These are phyloP conservation scores for Ophiocordyceps australis DNA, from an alignment of 2,329 filamentous ascomycete genomes.

Conservation along the genomic window DNA sequence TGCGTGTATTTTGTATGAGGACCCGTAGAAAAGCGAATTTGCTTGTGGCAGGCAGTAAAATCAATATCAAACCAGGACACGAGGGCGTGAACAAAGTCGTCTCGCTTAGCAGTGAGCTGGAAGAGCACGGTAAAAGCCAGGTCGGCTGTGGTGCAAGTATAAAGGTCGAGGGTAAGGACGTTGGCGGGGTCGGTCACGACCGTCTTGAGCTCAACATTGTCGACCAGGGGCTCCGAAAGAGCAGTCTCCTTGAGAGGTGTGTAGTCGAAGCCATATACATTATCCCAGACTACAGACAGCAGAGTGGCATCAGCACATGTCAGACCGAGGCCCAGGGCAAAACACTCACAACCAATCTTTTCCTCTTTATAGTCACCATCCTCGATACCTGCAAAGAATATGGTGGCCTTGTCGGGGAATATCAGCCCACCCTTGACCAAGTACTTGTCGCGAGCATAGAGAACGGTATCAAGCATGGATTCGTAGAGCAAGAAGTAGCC, in stretches of 20 bases:
- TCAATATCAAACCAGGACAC: conserved; percentile 99
- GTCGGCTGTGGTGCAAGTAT: conserved; percentile 71
- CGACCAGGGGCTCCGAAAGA: conserved; percentile 87
- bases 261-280: conserved; percentile 97
- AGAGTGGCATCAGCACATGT: not conserved
- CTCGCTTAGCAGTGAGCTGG: conserved; percentile 57
- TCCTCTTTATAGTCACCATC: conserved; percentile 99
- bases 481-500: conserved; percentile 98
- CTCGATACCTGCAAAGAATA: conserved; percentile 92
- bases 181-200: conserved; percentile 81
- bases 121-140: conserved; percentile 72
- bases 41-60: conserved; percentile 96
- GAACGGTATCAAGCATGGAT: conserved; percentile 95
- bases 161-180: conserved; percentile 80
- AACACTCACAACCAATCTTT: conserved; percentile 89
- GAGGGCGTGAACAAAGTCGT: conserved; percentile 89
- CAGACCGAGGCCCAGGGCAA: not conserved
- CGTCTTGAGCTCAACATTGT: conserved; percentile 94
- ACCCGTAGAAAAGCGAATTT: conserved; percentile 88
- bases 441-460: conserved; percentile 90
- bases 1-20: conserved; percentile 98
- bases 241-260: conserved; percentile 84
- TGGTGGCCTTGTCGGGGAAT: conserved; percentile 97
- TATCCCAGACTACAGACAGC: conserved; percentile 69
- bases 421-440: conserved; percentile 76